Percentiles rank a stretch among this genome's conserved stretches.
These are phyloP conservation scores for Xylariaceae sp. DNA, from an alignment of 2,329 filamentous ascomycete species.

Conservation along the genomic window DNA sequence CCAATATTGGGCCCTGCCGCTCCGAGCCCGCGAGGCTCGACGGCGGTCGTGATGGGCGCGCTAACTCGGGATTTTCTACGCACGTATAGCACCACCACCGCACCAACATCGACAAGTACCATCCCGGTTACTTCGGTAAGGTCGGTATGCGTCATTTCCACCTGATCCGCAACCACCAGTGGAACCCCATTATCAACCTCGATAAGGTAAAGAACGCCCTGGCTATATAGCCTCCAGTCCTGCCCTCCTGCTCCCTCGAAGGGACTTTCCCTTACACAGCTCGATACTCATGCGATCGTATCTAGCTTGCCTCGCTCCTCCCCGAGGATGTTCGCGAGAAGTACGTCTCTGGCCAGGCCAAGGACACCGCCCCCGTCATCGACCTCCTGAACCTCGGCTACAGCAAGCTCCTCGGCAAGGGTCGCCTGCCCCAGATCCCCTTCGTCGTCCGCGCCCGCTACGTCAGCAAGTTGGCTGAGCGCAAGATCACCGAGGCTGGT, in stretches of 20 bases:
- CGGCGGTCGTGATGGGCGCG: slow-evolving; percentile 31
- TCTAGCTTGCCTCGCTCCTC: slow-evolving; percentile 88
- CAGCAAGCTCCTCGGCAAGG: slow-evolving; percentile 98
- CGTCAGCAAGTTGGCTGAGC: slow-evolving; percentile 93
- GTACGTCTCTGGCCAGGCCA: slow-evolving; percentile 75
- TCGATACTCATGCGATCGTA: slow-evolving; percentile 4
- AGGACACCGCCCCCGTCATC: slow-evolving; percentile 92
- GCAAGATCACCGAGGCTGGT: slow-evolving; percentile 98
- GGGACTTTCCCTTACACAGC: background rate
- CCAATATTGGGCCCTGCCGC: background rate
- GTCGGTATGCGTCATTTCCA: slow-evolving; percentile 96
- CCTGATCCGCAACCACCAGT: slow-evolving; percentile 91
- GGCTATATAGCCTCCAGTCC: background rate
- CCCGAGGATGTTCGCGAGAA: slow-evolving; percentile 88
- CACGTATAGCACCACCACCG: slow-evolving; percentile 81
- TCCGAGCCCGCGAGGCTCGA: background rate
- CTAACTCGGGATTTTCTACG: slow-evolving; percentile 65
- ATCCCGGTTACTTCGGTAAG: slow-evolving; percentile 99
- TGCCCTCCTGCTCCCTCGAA: background rate
- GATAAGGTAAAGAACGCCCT: slow-evolving; percentile 66
- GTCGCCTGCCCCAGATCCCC: slow-evolving; percentile 87
- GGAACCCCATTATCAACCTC: slow-evolving; percentile 98
- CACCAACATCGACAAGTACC: slow-evolving; percentile 79
- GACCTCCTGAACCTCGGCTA: slow-evolving; percentile 96
- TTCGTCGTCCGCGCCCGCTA: slow-evolving; percentile 93